Base-by-base conservation (phyloP, 129 eudicot genomes). In the Lactuca sativa region DNA sequence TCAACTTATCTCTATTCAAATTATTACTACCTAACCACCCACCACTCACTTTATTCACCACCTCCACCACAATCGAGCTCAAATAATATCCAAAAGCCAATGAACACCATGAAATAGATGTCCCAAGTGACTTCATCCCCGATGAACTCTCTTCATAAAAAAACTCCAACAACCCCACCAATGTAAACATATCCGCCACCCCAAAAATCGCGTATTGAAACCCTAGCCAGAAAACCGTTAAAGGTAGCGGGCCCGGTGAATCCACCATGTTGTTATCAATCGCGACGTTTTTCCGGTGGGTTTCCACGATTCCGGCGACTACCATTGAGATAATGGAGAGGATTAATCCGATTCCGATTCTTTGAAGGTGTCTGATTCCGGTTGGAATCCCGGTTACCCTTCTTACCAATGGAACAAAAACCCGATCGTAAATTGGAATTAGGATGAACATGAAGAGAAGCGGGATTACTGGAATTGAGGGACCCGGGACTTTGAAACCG, bases 51-150 rank as follows among this genome's bases (percentile, higher is more conserved):
- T 74, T 90, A 61, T 90, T 90, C 56, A 90, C 90, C 59, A 84
- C 79, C 62, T 82, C 82, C 70, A 90, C 96, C 51, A 81, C 83
- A n/a, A 86, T 83, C 4, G 96, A 79, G 81, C 96, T 90, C 47
- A 60, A 53, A 66, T 71, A 90, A 65, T 80, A 90, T 17, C 96
- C 96, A 37, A 90, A 84, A 31, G 96, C 96, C 77, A 84, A 7
- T 21, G 96, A 86, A 78, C 88, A 86, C 95, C 96, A 86, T 4
- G 96, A 84, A 56, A 90, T 90, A 18, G 85, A 81, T 17, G 95
- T 86, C 49, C 95, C 78, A 15, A 86, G 67, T 7, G 95, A 90
- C 79, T 90, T 90, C 90, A 84, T 84, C 43, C 96, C 88, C 3
- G 80, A 44, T 44, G 96, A 84, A 69, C 90, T 90, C 74, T 90